These are phyloP conservation scores for Sphagnum tenellum DNA, from an alignment of 225 moss, liverwort and hornwort genomes.

Conservation along the genomic window DNA sequence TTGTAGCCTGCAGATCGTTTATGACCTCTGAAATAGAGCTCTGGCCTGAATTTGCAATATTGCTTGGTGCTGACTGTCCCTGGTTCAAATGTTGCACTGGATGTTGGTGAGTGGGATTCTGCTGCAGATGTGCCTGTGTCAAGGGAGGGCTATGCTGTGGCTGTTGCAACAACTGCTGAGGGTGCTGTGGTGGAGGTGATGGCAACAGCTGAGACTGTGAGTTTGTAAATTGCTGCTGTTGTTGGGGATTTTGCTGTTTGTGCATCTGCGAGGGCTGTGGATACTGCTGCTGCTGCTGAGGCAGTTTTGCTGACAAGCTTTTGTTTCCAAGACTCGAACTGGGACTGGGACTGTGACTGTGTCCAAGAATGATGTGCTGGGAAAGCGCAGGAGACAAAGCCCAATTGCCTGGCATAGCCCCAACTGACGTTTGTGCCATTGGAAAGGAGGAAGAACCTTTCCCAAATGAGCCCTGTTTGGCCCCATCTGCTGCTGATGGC, in stretches of 20 bases:
- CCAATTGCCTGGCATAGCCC: conserved; percentile 34
- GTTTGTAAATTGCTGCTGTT: background rate
- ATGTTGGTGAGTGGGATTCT: conserved; percentile 15
- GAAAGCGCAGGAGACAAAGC: conserved; percentile 31
- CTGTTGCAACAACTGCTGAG: too few species aligned
- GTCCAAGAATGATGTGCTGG: conserved; percentile 45
- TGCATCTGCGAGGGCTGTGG: conserved; percentile 33
- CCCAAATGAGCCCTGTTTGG: conserved; percentile 33
- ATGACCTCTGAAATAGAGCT: too few species aligned
- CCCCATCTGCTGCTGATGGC: conserved; percentile 16
- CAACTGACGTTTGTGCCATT: conserved; percentile 25
- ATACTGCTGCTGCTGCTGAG: conserved; percentile 31
- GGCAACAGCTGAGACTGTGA: too few species aligned
- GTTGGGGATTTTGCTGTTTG: conserved; percentile 22
- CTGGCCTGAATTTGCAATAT: too few species aligned
- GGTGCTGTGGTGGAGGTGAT: too few species aligned
- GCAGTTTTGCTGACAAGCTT: conserved; percentile 19
- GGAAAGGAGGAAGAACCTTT: conserved; percentile 30
- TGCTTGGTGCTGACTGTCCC: too few species aligned
- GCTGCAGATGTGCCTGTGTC: conserved; percentile 1
- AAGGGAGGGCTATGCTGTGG: too few species aligned
- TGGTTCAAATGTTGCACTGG: conserved; percentile 9
- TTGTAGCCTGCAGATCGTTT: too few species aligned
- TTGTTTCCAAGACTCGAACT: conserved; percentile 30
- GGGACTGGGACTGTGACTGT: conserved; percentile 24